Evolutionary conservation across 2,329 filamentous ascomycete genomes (phyloP), one percentile per base, ranked within the genome.

Genomic region (Rasamsonia emersonii): DNA sequence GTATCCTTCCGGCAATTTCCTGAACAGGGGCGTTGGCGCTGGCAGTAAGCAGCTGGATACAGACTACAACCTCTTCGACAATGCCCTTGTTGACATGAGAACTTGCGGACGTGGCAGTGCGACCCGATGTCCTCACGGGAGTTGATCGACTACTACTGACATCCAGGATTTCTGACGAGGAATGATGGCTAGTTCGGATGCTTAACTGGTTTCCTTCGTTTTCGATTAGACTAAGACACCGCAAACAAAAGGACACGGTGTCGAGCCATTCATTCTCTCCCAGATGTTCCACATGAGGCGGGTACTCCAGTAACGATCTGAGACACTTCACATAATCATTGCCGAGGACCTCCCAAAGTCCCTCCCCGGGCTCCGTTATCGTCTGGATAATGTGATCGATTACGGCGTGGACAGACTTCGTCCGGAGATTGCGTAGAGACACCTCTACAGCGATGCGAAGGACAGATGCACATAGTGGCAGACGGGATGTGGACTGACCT

Each of bases 361-460:
- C 70, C 9, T 76, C 76, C 33, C 77, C 72, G 1, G 69, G 56
- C 10, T 66, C 71, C 2, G 77, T 73, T 3, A 93, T 66, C 11
- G 77, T 76, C 42, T 94, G 78, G 3, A 76, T 79, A 39, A 96
- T 80, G 58, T 94, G 86, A 42, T 86, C 78, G 42, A 93, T 67
- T 10, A 95, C 64, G 4, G 82, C 75, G 45, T 79, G 73, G n/a
- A 89, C 67, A 1, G 86, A 89, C 54, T 86, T 93, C 38, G 70
- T 67, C 48, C 78, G 82, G 41, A 96, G 59, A 38, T 73, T 79
- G 13, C 68, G 61, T 18, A 79, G 66, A 14, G 83, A 82, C 33
- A 80, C 72, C 41, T 81, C 77, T 28, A 93, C 71, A 15, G 81
- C 74, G 16, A 79, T 66, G 33, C 85, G 79, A 35, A 96, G 61